Base-by-base conservation (phyloP, 2,329 filamentous ascomycete species). In the Verticillium dahliae region DNA sequence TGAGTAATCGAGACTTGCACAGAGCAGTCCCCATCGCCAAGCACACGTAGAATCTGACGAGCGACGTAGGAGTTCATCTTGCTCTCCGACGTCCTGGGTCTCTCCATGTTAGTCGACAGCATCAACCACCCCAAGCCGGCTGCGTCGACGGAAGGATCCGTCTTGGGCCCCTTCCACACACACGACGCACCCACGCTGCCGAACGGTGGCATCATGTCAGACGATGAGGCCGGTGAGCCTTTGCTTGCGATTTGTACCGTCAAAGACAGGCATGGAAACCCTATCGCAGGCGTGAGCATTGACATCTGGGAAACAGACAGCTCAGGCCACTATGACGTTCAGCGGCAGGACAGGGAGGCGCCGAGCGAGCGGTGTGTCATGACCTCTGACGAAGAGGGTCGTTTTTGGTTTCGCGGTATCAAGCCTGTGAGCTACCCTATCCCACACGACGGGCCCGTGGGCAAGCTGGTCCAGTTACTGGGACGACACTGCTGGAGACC, bases 381-480 rank as follows among this genome's bases (percentile, higher is more conserved):
- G 73, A 57, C 72, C 6, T 65, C 64, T 13, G 64, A 64, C 33
- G 22, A 61, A 7, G 31, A 64, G 9, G 64, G 64, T 0, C 70
- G 81, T 1, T 95, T 96, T 72, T 96, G 89, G 87, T 96, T 96
- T 78, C 88, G 87, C 69, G 91, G 89, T 0, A 91, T 96, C 71
- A 87, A 89, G 63, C 92, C 92, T 0, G 91, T 96, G 62, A 87
- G 89, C 60, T 97, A 96, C 74, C 89, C 90, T 0, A 95, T 96
- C 69, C 91, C 91, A 1, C 82, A 91, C 68, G 91, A 96, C 74
- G 91, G 90, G 9, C 92, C 92, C 0, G 91, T 96, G 1, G 92
- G 91, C 0, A 85, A 86, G 74, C 72, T 95, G 67, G 75, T 95
- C 68, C 76, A 78, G 71, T 73, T 77, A 69, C 71, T 95, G 68